phyloP scores from a whole-genome alignment of 2,329 filamentous ascomycete species.

The Neopestalotiopsis sp. region DNA sequence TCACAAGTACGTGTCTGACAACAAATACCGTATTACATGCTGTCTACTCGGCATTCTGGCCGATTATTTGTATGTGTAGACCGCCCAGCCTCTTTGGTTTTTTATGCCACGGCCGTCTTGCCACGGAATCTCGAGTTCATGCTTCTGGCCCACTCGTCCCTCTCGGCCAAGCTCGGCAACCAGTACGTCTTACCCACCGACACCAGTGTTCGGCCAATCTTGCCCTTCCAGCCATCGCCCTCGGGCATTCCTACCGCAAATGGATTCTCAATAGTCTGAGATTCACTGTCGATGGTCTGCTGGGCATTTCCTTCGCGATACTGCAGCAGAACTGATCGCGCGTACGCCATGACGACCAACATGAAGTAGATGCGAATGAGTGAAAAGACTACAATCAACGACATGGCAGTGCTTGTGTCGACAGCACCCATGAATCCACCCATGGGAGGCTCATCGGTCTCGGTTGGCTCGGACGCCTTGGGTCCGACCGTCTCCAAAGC shows the following conservation, averaged over 20 bases:
- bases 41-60: not conserved
- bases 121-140: slow-evolving; percentile 63
- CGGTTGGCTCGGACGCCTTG: slow-evolving; percentile 36
- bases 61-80: not conserved
- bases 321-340: slow-evolving; percentile 76
- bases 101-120: slow-evolving; percentile 18
- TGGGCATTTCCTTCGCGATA: slow-evolving; percentile 58
- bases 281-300: slow-evolving; percentile 47
- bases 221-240: slow-evolving; percentile 80
- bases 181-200: slow-evolving; percentile 78
- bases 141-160: slow-evolving; percentile 72
- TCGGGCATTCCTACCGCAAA: slow-evolving; percentile 75
- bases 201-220: slow-evolving; percentile 80
- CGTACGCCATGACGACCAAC: slow-evolving; percentile 82
- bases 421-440: slow-evolving; percentile 42
- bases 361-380: slow-evolving; percentile 82
- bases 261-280: slow-evolving; percentile 58
- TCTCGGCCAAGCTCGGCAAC: slow-evolving; percentile 71
- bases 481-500: slow-evolving; percentile 53
- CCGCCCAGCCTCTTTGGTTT: not conserved
- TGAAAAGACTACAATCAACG: slow-evolving; percentile 76
- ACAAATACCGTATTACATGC: not conserved
- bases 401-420: slow-evolving; percentile 76
- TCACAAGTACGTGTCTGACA: not conserved
- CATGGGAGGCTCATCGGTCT: slow-evolving; percentile 24